Conservation (phyloP, 805 yeast genomes). For the Yamadazyma akitaensis region DNA sequence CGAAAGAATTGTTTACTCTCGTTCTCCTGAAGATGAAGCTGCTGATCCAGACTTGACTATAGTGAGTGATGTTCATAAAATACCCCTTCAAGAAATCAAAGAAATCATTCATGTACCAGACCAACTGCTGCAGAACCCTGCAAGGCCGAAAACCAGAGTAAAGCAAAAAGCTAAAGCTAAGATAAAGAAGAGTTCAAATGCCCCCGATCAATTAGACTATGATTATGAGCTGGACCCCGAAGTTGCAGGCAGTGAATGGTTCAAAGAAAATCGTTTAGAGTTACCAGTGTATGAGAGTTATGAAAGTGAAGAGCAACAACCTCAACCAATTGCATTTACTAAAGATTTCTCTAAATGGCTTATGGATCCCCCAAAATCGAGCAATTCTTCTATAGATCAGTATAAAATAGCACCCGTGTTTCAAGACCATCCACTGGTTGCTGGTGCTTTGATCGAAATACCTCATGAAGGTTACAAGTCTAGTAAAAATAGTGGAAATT, state of each 20-base stretch:
- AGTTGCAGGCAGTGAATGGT: slow-evolving; percentile 53
- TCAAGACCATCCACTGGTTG: slow-evolving; percentile 54
- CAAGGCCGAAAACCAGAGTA: slow-evolving; percentile 4
- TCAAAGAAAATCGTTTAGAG: slow-evolving; percentile 36
- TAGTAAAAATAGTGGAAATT: slow-evolving; percentile 57
- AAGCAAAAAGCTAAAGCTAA: slow-evolving; percentile 2
- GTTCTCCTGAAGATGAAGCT: slow-evolving; percentile 26
- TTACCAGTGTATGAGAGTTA: slow-evolving; percentile 51
- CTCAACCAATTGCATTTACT: slow-evolving; percentile 60
- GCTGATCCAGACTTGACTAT: slow-evolving; percentile 43
- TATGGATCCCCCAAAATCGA: slow-evolving; percentile 25
- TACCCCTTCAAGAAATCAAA: slow-evolving; percentile 54
- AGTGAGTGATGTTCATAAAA: slow-evolving; percentile 28
- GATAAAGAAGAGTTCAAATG: neutral
- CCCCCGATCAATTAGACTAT: slow-evolving; percentile 10
- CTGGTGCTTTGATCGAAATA: slow-evolving; percentile 69
- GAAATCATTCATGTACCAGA: slow-evolving; percentile 52
- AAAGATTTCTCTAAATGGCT: slow-evolving; percentile 49
- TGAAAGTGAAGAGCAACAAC: slow-evolving; percentile 23
- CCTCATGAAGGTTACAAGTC: slow-evolving; percentile 63
- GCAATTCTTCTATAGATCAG: slow-evolving; percentile 32
- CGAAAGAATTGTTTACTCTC: slow-evolving; percentile 62
- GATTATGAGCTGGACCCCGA: slow-evolving; percentile 40
- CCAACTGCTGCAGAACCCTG: neutral
- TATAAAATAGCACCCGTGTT: slow-evolving; percentile 64